phyloP scores from a whole-genome alignment of 1,139 yeast species.

The Suhomyces taliae region DNA sequence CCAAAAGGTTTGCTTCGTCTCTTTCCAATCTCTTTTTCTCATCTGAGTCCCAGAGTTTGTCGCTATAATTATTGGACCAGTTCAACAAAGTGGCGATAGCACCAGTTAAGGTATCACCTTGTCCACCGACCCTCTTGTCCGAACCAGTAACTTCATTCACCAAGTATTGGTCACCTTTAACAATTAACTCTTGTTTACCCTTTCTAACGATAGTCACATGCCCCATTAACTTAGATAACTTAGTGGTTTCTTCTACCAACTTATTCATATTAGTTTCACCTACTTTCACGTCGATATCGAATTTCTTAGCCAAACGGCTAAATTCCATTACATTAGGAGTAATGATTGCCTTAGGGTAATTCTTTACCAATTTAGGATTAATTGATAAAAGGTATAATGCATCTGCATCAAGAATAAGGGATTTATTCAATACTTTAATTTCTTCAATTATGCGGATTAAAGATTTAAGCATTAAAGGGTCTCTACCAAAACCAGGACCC shows the following conservation, averaged over 20 bases:
- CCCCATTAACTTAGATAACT: slow-evolving; percentile 57
- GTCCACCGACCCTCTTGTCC: slow-evolving; percentile 78
- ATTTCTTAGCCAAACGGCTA: slow-evolving; percentile 54
- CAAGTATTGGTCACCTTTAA: slow-evolving; percentile 44
- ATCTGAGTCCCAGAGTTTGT: slow-evolving; percentile 53
- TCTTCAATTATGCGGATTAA: slow-evolving; percentile 58
- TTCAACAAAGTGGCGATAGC: slow-evolving; percentile 59
- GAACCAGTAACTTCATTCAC: slow-evolving; percentile 58
- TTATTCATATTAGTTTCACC: slow-evolving; percentile 25
- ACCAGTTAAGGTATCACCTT: slow-evolving; percentile 81
- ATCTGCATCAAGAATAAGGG: slow-evolving; percentile 88
- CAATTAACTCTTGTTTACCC: slow-evolving; percentile 67
- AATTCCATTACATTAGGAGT: slow-evolving; percentile 94
- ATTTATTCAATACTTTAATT: slow-evolving; percentile 52
- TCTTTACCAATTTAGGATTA: slow-evolving; percentile 53
- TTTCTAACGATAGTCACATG: slow-evolving; percentile 71
- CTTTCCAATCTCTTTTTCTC: slow-evolving; percentile 23
- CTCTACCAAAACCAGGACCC: slow-evolving; percentile 96
- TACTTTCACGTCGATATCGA: slow-evolving; percentile 33
- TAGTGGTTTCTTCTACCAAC: slow-evolving; percentile 30
- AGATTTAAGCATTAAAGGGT: slow-evolving; percentile 61
- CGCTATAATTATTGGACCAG: slow-evolving; percentile 56
- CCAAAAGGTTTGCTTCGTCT: slow-evolving; percentile 52
- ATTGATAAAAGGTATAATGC: slow-evolving; percentile 65
- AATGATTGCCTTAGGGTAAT: slow-evolving; percentile 56